phyloP scores from a whole-genome alignment of 495 filamentous ascomycete species.

The Penicillium robsamsonii region DNA sequence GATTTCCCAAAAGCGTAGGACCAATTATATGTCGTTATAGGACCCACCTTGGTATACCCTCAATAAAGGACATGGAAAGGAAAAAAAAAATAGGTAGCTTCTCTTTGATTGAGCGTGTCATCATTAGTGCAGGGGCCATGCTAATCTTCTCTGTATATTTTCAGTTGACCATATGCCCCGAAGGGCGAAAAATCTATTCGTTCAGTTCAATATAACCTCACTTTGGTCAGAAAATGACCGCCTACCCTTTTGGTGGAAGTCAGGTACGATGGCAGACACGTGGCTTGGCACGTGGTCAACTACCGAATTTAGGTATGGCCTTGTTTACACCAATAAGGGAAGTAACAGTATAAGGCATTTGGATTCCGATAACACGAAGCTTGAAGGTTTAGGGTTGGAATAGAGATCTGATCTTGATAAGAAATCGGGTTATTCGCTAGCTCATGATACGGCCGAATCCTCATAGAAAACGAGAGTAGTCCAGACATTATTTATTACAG shows the following conservation, averaged over 20 bases:
- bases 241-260: neutral
- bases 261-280: neutral
- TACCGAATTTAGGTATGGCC: too few species aligned
- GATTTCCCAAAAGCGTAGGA: neutral
- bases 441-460: neutral
- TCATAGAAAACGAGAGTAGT: neutral
- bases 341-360: too few species aligned
- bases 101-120: slow-evolving; percentile 99
- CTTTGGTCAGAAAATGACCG: neutral
- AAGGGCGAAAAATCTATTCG: slow-evolving; percentile 45
- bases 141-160: slow-evolving; percentile 95
- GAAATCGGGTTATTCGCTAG: neutral
- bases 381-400: too few species aligned
- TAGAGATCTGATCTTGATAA: too few species aligned
- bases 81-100: slow-evolving; percentile 78
- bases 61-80: slow-evolving; percentile 4
- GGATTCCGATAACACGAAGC: too few species aligned
- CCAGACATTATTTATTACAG: neutral
- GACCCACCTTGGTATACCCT: neutral
- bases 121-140: slow-evolving; percentile 99
- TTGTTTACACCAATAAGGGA: too few species aligned
- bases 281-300: neutral
- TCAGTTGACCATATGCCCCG: slow-evolving; percentile 79
- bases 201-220: neutral
- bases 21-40: neutral